Evolutionary conservation across 75 land plant species (phyloP).

Genomic region (Sequoiadendron giganteum): DNA sequence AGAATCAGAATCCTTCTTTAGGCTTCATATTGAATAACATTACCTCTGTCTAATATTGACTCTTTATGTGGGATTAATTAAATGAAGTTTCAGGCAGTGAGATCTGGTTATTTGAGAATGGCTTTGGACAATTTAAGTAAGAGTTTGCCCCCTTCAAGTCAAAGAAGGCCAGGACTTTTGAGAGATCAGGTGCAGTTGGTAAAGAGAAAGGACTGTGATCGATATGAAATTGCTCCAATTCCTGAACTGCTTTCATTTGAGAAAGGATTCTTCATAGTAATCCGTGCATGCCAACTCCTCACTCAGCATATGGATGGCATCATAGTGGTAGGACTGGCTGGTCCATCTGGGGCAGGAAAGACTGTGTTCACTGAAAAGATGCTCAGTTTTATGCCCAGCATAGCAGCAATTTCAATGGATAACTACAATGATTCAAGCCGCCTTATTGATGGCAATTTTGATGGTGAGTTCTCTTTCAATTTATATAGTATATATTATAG

Average conservation of each 20-base stretch:
- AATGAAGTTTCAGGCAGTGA: background rate
- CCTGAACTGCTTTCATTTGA: conserved; percentile 79
- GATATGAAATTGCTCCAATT: conserved; percentile 82
- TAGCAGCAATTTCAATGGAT: conserved; percentile 86
- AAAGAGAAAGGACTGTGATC: conserved; percentile 66
- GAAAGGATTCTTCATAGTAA: conserved; percentile 82
- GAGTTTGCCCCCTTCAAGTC: conserved; percentile 10
- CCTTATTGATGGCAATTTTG: conserved; percentile 83
- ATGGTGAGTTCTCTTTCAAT: conserved; percentile 46
- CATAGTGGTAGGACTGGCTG: conserved; percentile 78
- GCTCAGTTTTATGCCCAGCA: conserved; percentile 79
- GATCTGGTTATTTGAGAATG: background rate
- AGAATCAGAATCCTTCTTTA: background rate
- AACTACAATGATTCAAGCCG: conserved; percentile 90
- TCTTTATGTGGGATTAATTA: background rate
- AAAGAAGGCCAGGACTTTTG: conserved; percentile 52
- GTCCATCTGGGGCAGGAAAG: conserved; percentile 94
- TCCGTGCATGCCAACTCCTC: conserved; percentile 82
- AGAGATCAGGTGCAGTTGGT: conserved; percentile 79
- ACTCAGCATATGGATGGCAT: conserved; percentile 82
- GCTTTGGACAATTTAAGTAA: conserved; percentile 10
- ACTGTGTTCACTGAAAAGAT: conserved; percentile 88
- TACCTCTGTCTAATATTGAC: background rate
- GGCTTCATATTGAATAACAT: background rate
- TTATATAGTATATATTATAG: background rate